Conservation (phyloP, 257 asterid genomes). For the Nyctanthes arbortristis region DNA sequence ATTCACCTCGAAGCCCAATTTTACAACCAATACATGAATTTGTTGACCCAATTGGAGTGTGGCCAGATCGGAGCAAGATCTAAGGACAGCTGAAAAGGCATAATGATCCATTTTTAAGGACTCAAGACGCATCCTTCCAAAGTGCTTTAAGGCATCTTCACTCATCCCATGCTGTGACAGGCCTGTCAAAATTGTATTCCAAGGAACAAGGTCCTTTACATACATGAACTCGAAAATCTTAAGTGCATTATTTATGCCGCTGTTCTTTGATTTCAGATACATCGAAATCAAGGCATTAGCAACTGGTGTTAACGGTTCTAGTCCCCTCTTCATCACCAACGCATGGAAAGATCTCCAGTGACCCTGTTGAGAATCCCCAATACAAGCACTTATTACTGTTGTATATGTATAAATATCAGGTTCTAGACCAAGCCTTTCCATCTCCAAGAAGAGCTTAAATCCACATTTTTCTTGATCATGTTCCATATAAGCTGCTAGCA, state of each 20-base stretch:
- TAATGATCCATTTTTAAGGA: slow-evolving; percentile 61
- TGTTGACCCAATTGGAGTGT: slow-evolving; percentile 69
- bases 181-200: slow-evolving; percentile 83
- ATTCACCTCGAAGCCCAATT: slow-evolving; percentile 54
- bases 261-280: slow-evolving; percentile 55
- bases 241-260: slow-evolving; percentile 51
- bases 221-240: slow-evolving; percentile 45
- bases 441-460: slow-evolving; percentile 55
- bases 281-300: slow-evolving; percentile 68
- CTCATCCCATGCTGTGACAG: slow-evolving; percentile 70
- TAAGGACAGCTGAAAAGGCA: slow-evolving; percentile 66
- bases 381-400: slow-evolving; percentile 57
- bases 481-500: slow-evolving; percentile 69
- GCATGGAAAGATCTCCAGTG: slow-evolving; percentile 72
- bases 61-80: slow-evolving; percentile 88
- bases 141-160: slow-evolving; percentile 57
- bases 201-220: slow-evolving; percentile 63
- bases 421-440: slow-evolving; percentile 54
- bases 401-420: slow-evolving; percentile 74
- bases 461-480: slow-evolving; percentile 44
- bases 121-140: slow-evolving; percentile 56
- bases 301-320: slow-evolving; percentile 55
- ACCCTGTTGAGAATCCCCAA: slow-evolving; percentile 29
- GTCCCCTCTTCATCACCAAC: slow-evolving; percentile 65
- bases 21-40: slow-evolving; percentile 59